A percentile compares a stretch with the other conserved stretches of the same genome.
phyloP scores from a whole-genome alignment of 148 eudicot species.

The Amaranthus palmeri region DNA sequence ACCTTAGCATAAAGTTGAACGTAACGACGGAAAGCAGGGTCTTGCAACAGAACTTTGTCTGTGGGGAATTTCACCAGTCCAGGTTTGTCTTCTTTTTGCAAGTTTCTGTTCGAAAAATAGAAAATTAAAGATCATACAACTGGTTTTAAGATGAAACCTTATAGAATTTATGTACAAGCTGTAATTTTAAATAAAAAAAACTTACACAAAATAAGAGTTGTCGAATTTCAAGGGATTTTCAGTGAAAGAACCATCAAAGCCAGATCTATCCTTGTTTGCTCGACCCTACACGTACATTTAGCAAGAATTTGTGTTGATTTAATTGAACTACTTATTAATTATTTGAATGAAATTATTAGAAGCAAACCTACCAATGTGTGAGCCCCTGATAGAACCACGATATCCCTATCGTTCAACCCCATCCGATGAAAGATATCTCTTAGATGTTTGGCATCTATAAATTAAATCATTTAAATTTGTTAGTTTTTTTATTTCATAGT shows the following conservation, averaged over 20 bases:
- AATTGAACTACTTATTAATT: too few species aligned
- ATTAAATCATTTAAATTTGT: background rate
- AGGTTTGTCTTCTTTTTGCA: conserved; percentile 45
- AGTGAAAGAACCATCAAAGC: conserved; percentile 86
- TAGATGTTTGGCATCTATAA: conserved; percentile 56
- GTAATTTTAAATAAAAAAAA: background rate
- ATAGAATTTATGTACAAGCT: too few species aligned
- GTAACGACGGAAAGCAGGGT: conserved; percentile 48
- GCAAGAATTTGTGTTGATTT: too few species aligned
- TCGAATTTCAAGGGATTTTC: conserved; percentile 68
- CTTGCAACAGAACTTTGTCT: conserved; percentile 58
- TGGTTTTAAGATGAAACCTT: too few species aligned
- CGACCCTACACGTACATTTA: conserved; percentile 51
- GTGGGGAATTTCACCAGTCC: conserved; percentile 75
- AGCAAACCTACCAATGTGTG: conserved; percentile 64
- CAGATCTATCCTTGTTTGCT: conserved; percentile 75
- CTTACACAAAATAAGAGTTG: conserved; percentile 81
- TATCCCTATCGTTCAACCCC: conserved; percentile 83
- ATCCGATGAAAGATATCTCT: conserved; percentile 66
- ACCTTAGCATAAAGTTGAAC: conserved; percentile 75
- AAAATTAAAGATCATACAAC: background rate
- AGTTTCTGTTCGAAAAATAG: conserved; percentile 41
- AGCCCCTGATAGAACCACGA: conserved; percentile 80
- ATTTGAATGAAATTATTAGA: background rate
- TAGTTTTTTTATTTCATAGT: background rate